Conservation (phyloP, 2,329 filamentous ascomycete species). For the Anthostomella pinea region DNA sequence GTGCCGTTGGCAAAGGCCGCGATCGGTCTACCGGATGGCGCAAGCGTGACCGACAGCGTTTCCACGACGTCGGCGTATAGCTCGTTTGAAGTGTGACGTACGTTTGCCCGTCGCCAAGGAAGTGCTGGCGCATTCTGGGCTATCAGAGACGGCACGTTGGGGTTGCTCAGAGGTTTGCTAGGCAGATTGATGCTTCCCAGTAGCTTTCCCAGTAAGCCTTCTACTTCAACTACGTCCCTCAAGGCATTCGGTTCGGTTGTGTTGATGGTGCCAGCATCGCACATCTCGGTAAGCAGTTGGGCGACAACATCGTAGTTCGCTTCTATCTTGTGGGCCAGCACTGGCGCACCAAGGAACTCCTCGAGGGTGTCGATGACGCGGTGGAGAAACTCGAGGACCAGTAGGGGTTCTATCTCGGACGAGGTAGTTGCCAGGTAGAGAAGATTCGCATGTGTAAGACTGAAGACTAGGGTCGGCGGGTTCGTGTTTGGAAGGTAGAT, state of each 20-base stretch:
- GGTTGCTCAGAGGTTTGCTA: constrained; percentile 45
- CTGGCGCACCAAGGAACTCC: constrained; percentile 86
- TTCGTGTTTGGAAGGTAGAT: constrained; percentile 80
- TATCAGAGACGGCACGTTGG: constrained; percentile 39
- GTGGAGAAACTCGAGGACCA: constrained; percentile 92
- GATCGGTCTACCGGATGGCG: constrained; percentile 83
- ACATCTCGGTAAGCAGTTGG: constrained; percentile 93
- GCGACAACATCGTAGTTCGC: constrained; percentile 89
- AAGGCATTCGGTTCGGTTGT: constrained; percentile 93
- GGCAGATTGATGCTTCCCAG: constrained; percentile 84
- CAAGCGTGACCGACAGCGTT: constrained; percentile 80
- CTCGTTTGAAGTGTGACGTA: constrained; percentile 94
- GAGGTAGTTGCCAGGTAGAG: constrained; percentile 84
- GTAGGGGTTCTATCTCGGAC: constrained; percentile 80
- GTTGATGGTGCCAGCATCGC: constrained; percentile 83
- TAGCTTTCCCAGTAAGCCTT: constrained; percentile 84
- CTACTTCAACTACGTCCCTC: constrained; percentile 86
- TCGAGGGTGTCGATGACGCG: constrained; percentile 89
- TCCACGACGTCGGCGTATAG: constrained; percentile 96
- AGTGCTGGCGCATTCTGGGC: constrained; percentile 54
- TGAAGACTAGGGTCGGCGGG: constrained; percentile 86
- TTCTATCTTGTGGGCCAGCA: constrained; percentile 84
- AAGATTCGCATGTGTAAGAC: constrained; percentile 80
- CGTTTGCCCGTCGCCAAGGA: constrained; percentile 88
- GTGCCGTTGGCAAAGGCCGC: constrained; percentile 87